Conservation (phyloP, 495 filamentous ascomycete species). For the Neurospora sp. region DNA sequence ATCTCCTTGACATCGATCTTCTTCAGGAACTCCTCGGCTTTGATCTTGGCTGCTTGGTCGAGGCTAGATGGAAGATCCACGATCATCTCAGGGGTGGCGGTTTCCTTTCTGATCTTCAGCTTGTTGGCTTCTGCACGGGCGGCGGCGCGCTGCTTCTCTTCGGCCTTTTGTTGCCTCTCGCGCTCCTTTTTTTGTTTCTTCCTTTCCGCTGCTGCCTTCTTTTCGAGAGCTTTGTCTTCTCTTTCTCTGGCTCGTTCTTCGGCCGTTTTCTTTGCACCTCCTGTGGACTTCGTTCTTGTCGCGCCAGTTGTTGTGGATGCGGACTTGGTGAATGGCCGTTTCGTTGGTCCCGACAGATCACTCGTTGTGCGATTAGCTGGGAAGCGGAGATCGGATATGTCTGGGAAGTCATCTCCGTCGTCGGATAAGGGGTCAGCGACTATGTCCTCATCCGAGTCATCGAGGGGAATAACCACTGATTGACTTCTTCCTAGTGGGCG, state of each 20-base stretch:
- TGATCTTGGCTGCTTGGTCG: conserved; percentile 42
- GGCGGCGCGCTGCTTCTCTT: conserved; percentile 54
- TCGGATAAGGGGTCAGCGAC: conserved; percentile 1
- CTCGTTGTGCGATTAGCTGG: neutral
- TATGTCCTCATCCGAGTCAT: conserved; percentile 22
- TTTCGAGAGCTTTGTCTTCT: conserved; percentile 27
- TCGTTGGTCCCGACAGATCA: neutral
- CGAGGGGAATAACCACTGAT: conserved; percentile 15
- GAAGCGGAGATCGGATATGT: conserved; percentile 23
- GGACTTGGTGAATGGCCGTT: neutral
- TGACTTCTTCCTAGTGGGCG: conserved; percentile 5
- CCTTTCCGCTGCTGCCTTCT: conserved; percentile 22
- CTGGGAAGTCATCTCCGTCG: conserved; percentile 29
- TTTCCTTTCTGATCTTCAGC: conserved; percentile 64
- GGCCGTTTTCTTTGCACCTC: conserved; percentile 18
- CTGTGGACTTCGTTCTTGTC: conserved; percentile 1
- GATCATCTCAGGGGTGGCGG: conserved; percentile 75
- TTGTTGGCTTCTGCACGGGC: conserved; percentile 71
- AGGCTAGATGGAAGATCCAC: conserved; percentile 57
- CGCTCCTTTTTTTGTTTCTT: conserved; percentile 41
- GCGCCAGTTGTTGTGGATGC: conserved; percentile 5
- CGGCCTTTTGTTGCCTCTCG: conserved; percentile 48
- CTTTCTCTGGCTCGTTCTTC: conserved; percentile 27
- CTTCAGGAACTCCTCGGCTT: conserved; percentile 46
- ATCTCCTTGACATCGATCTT: conserved; percentile 24